Conservation (phyloP, 768 basidiomycete genomes). For the Antrodiella citrinella region DNA sequence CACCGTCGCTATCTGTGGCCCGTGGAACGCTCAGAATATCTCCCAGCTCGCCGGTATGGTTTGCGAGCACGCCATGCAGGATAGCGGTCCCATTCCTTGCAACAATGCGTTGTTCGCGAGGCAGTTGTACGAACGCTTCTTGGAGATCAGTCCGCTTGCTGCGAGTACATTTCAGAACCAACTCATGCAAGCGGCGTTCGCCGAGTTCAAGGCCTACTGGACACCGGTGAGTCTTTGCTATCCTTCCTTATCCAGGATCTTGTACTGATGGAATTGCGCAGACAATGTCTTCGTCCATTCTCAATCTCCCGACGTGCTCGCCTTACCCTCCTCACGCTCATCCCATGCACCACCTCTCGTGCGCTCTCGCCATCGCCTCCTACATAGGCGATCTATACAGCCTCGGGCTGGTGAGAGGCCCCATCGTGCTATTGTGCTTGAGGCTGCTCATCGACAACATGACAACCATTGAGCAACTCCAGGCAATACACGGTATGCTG, state of each 20-base stretch:
- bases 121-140: conserved; percentile 5
- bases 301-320: conserved; percentile 2
- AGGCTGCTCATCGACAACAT: conserved; percentile 2
- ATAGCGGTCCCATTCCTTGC: neutral
- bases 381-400: conserved; percentile 9
- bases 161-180: conserved; percentile 3
- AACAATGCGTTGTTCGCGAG: conserved; percentile 4
- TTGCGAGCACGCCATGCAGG: conserved; percentile 7
- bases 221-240: conserved; percentile 5
- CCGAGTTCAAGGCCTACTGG: conserved; percentile 10
- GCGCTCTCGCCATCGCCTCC: conserved; percentile 7
- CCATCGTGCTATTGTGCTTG: neutral
- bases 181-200: conserved; percentile 6
- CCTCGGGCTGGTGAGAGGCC: neutral
- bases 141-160: neutral
- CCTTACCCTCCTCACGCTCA: conserved; percentile 7
- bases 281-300: conserved; percentile 5
- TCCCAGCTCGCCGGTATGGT: conserved; percentile 7
- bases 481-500: conserved; percentile 8
- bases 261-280: neutral
- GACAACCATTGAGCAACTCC: conserved; percentile 11
- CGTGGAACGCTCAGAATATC: conserved; percentile 6
- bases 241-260: neutral
- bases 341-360: conserved; percentile 5
- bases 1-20: conserved; percentile 3